These are phyloP conservation scores for Pistacia vera DNA, from an alignment of 345 rosid species.

Conservation along the genomic window DNA sequence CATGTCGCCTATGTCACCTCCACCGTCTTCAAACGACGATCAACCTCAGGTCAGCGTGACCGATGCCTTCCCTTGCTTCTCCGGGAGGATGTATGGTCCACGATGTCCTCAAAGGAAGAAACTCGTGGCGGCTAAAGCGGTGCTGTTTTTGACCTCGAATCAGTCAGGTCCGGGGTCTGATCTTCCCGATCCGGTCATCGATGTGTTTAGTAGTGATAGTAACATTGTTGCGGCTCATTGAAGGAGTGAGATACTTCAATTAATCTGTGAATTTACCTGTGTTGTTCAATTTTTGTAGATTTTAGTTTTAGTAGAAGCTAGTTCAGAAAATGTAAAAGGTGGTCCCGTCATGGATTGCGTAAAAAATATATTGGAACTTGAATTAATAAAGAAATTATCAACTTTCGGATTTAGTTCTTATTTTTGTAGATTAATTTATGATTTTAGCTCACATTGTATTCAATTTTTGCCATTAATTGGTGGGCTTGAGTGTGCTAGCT, in stretches of 20 bases:
- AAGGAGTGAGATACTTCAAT: constrained; percentile 5
- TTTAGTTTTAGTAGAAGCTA: not conserved
- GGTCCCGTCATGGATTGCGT: not conserved
- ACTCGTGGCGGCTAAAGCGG: constrained; percentile 39
- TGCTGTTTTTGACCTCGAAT: constrained; percentile 25
- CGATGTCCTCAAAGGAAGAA: constrained; percentile 55
- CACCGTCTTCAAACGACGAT: not conserved
- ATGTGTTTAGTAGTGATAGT: constrained; percentile 25
- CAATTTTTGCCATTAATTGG: not conserved
- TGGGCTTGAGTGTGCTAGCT: not conserved
- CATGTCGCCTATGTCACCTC: constrained; percentile 14
- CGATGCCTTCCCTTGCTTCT: constrained; percentile 35
- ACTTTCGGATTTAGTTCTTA: constrained; percentile 12
- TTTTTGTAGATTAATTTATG: not conserved
- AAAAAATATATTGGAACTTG: not conserved
- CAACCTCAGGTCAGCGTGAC: not conserved
- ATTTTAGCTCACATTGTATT: not conserved
- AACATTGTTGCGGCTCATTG: constrained; percentile 29
- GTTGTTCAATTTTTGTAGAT: constrained; percentile 18
- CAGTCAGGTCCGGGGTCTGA: constrained; percentile 24
- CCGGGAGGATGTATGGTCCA: constrained; percentile 33
- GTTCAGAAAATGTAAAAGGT: not conserved
- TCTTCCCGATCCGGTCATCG: constrained; percentile 33
- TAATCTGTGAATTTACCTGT: constrained; percentile 16
- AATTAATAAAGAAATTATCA: constrained; percentile 17